These are phyloP conservation scores for Akanthomyces muscarius DNA, from an alignment of 2,329 filamentous ascomycete genomes.

Conservation along the genomic window DNA sequence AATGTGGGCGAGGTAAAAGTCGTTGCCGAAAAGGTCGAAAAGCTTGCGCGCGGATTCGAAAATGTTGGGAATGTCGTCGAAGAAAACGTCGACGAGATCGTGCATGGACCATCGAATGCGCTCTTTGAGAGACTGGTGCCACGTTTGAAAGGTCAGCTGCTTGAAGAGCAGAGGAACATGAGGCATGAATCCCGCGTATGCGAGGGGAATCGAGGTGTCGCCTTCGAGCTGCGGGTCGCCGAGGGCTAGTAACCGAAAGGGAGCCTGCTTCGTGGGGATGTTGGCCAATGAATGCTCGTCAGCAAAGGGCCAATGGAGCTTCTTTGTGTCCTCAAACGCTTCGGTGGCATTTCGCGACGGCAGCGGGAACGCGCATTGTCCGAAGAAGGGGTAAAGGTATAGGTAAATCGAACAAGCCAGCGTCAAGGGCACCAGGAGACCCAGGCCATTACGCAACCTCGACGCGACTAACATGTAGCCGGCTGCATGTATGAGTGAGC, in stretches of 20 bases:
- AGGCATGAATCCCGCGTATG: conserved; percentile 49
- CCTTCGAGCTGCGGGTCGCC: conserved; percentile 94
- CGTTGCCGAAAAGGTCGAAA: conserved; percentile 87
- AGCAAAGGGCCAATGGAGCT: conserved; percentile 40
- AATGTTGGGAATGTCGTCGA: conserved; percentile 65
- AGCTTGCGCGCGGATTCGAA: conserved; percentile 69
- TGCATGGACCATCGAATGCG: conserved; percentile 52
- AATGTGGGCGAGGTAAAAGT: conserved; percentile 90
- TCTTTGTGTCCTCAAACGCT: conserved; percentile 35
- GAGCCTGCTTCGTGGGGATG: conserved; percentile 45
- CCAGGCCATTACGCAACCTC: conserved; percentile 53
- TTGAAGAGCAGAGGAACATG: conserved; percentile 45
- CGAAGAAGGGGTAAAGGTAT: conserved; percentile 81
- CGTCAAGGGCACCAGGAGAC: conserved; percentile 57
- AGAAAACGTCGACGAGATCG: conserved; percentile 56
- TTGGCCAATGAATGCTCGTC: conserved; percentile 22
- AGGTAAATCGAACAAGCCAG: conserved; percentile 70
- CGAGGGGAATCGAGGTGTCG: conserved; percentile 72
- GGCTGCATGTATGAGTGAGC: conserved; percentile 29
- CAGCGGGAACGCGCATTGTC: conserved; percentile 73
- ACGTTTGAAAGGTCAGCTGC: conserved; percentile 45
- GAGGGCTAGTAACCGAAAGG: conserved; percentile 82
- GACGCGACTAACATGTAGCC: conserved; percentile 51
- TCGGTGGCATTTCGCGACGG: conserved; percentile 35
- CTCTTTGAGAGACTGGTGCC: conserved; percentile 45